Base-by-base conservation (phyloP, 2,329 filamentous ascomycete genomes). In the Pleoardoris graminearum region DNA sequence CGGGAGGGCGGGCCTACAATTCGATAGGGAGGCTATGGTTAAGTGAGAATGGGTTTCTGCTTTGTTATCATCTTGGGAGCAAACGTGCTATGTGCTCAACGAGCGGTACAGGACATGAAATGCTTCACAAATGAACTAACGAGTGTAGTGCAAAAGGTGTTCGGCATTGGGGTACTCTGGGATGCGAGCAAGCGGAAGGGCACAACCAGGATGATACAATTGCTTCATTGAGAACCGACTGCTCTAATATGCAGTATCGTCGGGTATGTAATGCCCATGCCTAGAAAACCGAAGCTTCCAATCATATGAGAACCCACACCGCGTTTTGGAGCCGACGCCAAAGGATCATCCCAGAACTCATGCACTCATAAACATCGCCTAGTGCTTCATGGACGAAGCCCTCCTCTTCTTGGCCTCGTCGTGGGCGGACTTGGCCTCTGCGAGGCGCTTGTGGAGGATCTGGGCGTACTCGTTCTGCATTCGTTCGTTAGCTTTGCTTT, bases 361-460 rank as follows among this genome's bases (percentile, higher is more conserved):
- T 68, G 62, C 59, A 62, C 48, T 66, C 64, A 60, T 68, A 61
- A 61, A 48, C 54, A 59, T 60, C 57, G 51, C 54, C 68, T 73
- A 73, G 61, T 73, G 70, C 67, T 62, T 71, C 69, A 73, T 70
- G 74, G 93, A 97, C 78, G 90, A 95, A 72, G 93, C 93, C 77
- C 94, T 87, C 78, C 94, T 88, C 91, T 97, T 97, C 84, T 91
- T 90, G 79, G 88, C 82, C 82, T 97, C 93, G 71, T 87, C 87
- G 84, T 94, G 93, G 81, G 88, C 87, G 76, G 89, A 83, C 86
- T 97, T 96, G 83, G 91, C 89, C 84, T 99, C 94, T 76, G 86
- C 83, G 74, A 97, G 90, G 82, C 94, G 94, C 89, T 94, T 95
- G 83, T 94, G 91, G 62, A 99, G 86, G 79, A 97, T 80, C 81